A percentile compares a stretch with the other conserved stretches of the same genome.
phyloP scores from a whole-genome alignment of 495 filamentous ascomycete genomes.

The Chaetomium tenue region DNA sequence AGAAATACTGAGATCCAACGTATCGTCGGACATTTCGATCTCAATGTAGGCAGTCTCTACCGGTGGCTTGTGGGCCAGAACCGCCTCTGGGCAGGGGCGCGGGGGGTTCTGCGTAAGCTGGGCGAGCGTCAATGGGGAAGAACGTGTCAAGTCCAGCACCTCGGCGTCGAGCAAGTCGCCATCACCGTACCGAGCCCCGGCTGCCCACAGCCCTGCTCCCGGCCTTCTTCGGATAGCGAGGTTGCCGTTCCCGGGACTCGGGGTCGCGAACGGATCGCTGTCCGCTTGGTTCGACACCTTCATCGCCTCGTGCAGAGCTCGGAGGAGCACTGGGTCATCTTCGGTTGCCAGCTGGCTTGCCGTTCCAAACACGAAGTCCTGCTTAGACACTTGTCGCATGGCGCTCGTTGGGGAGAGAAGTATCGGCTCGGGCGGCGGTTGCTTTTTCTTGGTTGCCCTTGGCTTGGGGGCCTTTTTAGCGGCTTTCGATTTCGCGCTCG shows the following conservation, averaged over 20 bases:
- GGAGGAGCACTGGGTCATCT: slow-evolving; percentile 66
- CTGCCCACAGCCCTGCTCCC: slow-evolving; percentile 58
- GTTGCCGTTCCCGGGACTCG: slow-evolving; percentile 34
- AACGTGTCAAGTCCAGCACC: slow-evolving; percentile 55
- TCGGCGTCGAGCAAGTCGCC: slow-evolving; percentile 61
- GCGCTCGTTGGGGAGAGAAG: slow-evolving; percentile 75
- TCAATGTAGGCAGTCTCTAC: slow-evolving; percentile 10
- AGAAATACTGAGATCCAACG: slow-evolving; percentile 2
- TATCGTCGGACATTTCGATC: slow-evolving; percentile 21
- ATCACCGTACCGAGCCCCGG: slow-evolving; percentile 60
- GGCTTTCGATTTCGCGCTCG: slow-evolving; percentile 33
- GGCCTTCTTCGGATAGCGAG: slow-evolving; percentile 24
- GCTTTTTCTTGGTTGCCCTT: slow-evolving; percentile 43
- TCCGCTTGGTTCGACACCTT: slow-evolving; percentile 54
- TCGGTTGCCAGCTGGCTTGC: slow-evolving; percentile 83
- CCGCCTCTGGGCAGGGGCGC: not conserved
- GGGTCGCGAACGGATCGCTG: slow-evolving; percentile 40
- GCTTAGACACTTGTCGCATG: slow-evolving; percentile 61
- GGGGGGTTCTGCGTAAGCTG: not conserved
- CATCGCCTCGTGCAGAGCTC: slow-evolving; percentile 69
- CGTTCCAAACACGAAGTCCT: slow-evolving; percentile 87
- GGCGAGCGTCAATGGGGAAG: slow-evolving; percentile 32
- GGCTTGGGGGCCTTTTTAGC: slow-evolving; percentile 35
- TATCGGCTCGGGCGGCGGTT: slow-evolving; percentile 47
- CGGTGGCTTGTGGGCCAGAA: not conserved